Evolutionary conservation across 176 grass and related monocot genomes (phyloP), one percentile per base, ranked within the genome.

Genomic region (Tillandsia fasciculata): DNA sequence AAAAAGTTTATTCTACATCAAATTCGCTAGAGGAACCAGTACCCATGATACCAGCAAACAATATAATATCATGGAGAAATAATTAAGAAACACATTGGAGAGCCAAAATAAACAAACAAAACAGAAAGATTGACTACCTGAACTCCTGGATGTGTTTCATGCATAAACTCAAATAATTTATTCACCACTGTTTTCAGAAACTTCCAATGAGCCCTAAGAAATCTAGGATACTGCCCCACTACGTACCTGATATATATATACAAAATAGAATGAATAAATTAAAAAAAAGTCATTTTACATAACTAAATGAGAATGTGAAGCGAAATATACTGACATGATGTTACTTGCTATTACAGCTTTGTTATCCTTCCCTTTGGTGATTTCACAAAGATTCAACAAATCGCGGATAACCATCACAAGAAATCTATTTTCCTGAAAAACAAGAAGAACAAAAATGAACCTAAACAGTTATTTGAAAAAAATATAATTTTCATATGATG

Each of bases 321-420:
- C 17, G 3, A 12, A 57, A 18, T 64, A 76, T 73, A 52, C 81
- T 61, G 82, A 99, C 95, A 99, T 99, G 65, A 99, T 99, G 74
- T 99, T 99, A 82, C 95, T 99, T 48, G 95, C 95, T 79, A 99
- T 99, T 57, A 99, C 95, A 77, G 95, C 95, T 88, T 99, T 99
- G 57, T 99, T 99, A 70, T 99, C 95, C 71, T 99, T 99, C 14
- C 95, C 95, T 68, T 99, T 94, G 26, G 95, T 99, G 53, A 99
- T 99, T 86, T 99, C 95, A 82, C 95, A 99, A 0, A 99, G 89
- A 85, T 99, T 99, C 72, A 99, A 65, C 75, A 99, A 76, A 88
- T 99, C 95, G 0, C 95, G 89, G 79, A 99, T 99, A 53, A 99
- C 95, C 95, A 99, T 94, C 27, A 99, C 87, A 64, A 99, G 74